These are phyloP conservation scores for Ceratobasidium sp. DNA, from an alignment of 1,284 basidiomycete genomes.

Conservation along the genomic window DNA sequence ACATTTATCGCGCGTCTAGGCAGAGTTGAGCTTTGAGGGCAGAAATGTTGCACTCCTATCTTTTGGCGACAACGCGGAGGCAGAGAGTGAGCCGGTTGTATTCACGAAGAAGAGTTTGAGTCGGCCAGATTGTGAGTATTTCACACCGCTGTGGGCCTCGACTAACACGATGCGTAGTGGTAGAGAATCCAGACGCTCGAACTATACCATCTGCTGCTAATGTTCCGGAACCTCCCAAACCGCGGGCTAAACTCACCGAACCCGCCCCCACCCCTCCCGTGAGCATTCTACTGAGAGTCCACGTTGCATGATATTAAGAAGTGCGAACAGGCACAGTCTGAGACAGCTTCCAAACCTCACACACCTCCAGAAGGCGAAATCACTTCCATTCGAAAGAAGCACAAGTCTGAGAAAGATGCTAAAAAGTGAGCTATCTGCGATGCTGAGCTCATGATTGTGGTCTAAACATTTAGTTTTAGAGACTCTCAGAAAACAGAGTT, in stretches of 20 bases:
- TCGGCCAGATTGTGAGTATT: conserved; percentile 78
- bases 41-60: conserved; percentile 91
- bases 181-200: conserved; percentile 61
- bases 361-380: conserved; percentile 67
- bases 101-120: conserved; percentile 84
- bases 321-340: background rate
- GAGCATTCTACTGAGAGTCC: background rate
- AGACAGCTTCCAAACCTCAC: conserved; percentile 54
- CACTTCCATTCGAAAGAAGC: conserved; percentile 77
- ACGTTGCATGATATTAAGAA: background rate
- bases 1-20: background rate
- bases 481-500: conserved; percentile 81
- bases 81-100: conserved; percentile 62
- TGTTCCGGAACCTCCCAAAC: conserved; percentile 51
- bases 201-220: conserved; percentile 34
- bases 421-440: conserved; percentile 62
- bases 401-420: conserved; percentile 74
- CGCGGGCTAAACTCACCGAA: conserved; percentile 45
- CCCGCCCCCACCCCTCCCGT: conserved; percentile 50
- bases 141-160: background rate
- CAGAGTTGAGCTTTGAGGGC: conserved; percentile 36
- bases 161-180: conserved; percentile 61
- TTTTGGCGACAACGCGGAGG: conserved; percentile 85
- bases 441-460: conserved; percentile 22
- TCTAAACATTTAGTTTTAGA: conserved; percentile 58